Evolutionary conservation across 257 asterid species (phyloP).

Genomic region (Solanum peruvianum): DNA sequence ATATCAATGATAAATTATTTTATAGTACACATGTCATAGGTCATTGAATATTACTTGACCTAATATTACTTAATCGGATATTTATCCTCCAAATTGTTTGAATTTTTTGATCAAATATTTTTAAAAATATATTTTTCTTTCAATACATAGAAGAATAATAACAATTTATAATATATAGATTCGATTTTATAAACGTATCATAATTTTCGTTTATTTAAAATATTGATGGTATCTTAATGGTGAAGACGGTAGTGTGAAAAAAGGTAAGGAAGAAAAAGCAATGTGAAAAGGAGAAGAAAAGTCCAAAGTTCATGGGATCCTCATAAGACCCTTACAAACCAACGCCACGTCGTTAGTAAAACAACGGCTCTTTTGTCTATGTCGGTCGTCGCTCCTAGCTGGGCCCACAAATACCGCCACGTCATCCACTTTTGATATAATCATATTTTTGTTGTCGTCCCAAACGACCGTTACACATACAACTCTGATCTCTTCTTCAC

Average conservation of each 20-base stretch:
- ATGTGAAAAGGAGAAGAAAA: not conserved
- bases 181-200: too few relatives aligned
- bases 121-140: too few relatives aligned
- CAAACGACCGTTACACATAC: slow-evolving; percentile 53
- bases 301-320: not conserved
- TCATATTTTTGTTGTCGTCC: not conserved
- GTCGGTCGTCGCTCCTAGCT: not conserved
- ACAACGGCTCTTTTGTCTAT: not conserved
- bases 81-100: too few relatives aligned
- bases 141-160: too few relatives aligned
- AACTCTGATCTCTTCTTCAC: not conserved
- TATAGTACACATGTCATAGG: too few relatives aligned
- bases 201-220: too few relatives aligned
- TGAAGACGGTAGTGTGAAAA: not conserved
- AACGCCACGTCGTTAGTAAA: not conserved
- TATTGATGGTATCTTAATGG: not conserved
- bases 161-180: too few relatives aligned
- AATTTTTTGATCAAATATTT: too few relatives aligned
- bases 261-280: not conserved
- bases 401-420: slow-evolving; percentile 19
- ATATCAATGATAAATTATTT: too few relatives aligned
- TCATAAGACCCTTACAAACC: not conserved
- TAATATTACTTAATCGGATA: too few relatives aligned
- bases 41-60: too few relatives aligned
- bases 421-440: not conserved